Evolutionary conservation across 495 filamentous ascomycete genomes (phyloP).

Genomic region (Neurospora intermedia): DNA sequence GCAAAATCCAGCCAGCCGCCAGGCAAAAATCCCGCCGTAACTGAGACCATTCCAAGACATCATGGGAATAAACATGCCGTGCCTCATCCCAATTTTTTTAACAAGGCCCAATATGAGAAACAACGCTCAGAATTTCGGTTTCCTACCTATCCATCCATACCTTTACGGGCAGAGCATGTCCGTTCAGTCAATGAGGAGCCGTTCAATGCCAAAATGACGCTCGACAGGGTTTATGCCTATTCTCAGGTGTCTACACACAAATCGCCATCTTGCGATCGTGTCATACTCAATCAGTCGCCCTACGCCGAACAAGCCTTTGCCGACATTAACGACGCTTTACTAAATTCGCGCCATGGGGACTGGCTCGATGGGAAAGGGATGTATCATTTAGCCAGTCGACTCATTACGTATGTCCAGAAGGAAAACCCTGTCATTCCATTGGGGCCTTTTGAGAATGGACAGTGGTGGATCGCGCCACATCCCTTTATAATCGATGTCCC

Average conservation of each 20-base stretch:
- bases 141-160: neutral
- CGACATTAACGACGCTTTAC: neutral
- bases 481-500: neutral
- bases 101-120: neutral
- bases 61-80: neutral
- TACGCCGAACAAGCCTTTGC: neutral
- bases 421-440: neutral
- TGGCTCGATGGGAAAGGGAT: neutral
- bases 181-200: neutral
- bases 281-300: neutral
- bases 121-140: neutral
- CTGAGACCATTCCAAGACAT: neutral
- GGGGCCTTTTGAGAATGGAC: neutral
- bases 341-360: neutral
- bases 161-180: neutral
- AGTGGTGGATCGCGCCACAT: conserved; percentile 3
- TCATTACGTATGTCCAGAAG: neutral
- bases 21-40: neutral
- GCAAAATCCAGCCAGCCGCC: neutral
- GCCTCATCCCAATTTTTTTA: neutral
- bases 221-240: neutral
- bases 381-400: neutral
- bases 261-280: neutral
- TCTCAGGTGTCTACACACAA: neutral
- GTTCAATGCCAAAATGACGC: neutral